Base-by-base conservation (phyloP, 2,329 filamentous ascomycete species). In the Cytospora paraplurivora region DNA sequence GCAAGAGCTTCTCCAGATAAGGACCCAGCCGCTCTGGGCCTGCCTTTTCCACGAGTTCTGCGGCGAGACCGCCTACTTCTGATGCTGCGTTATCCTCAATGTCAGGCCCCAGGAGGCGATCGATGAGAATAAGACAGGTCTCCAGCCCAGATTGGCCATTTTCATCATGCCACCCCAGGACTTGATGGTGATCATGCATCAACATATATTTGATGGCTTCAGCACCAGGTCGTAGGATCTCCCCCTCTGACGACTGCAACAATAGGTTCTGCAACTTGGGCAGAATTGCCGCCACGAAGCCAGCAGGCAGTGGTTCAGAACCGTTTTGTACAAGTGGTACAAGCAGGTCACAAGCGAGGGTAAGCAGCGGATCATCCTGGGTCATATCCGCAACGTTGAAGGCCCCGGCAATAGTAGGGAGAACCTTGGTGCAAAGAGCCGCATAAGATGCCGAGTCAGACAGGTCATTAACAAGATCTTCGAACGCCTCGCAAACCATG, bases 81-180 rank as follows among this genome's bases (percentile, higher is more conserved):
- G 93, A 92, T 6, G 94, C 95, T 19, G 93, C 91, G 71, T 94
- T 92, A 71, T 99, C 95, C 71, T 96, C 91, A n/a, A 98, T 89
- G 1, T 84, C 78, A 1, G 91, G 89, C 3, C 91, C 89, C 35
- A 99, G 84, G 5, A 99, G 84, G 55, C 94, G 91, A 74, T 97
- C 95, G 67, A 99, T 92, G 69, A 99, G 95, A 68, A 92, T 86
- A 55, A 99, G 84, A 64, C 92, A 92, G 35, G 96, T 88, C 75
- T 98, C 93, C 12, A 97, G 83, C 17, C 94, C 94, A 44, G 87
- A 90, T 70, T 92, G 92, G 49, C 91, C 90, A 52, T 83, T 86
- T 68, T 88, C 86, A 72, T 97, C 92, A 41, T 88, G 87, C 89
- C 93, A 99, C 67, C 85, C 86, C 70, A 98, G 90, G 50, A 98